Evolutionary conservation across 257 asterid species (phyloP).

Genomic region (Solanum microdontum): DNA sequence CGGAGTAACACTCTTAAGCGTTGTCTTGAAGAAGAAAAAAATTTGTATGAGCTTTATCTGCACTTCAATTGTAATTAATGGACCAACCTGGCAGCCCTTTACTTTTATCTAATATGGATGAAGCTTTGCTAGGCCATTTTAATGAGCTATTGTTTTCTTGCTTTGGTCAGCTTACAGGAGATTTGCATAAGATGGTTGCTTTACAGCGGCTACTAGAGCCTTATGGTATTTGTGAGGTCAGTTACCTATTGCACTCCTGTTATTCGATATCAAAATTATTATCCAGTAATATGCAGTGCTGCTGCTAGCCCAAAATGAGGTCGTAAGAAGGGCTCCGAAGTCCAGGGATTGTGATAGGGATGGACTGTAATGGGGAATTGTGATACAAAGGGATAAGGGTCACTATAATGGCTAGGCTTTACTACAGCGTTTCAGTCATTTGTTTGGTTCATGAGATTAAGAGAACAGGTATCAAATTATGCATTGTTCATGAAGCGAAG

Average conservation of each 20-base stretch:
- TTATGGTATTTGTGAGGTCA: constrained; percentile 93
- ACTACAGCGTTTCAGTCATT: not conserved
- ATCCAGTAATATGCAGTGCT: not conserved
- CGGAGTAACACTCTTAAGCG: not conserved
- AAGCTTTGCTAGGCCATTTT: not conserved
- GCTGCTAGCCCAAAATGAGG: not conserved
- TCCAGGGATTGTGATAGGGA: not conserved
- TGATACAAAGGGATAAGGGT: not conserved
- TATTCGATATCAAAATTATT: not conserved
- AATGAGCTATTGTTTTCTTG: not conserved
- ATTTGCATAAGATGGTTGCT: constrained; percentile 89
- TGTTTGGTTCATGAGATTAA: not conserved
- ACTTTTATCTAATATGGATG: not conserved
- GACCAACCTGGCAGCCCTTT: not conserved
- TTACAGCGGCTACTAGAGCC: constrained; percentile 90
- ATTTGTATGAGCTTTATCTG: not conserved
- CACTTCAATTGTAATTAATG: not conserved
- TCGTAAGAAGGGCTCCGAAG: not conserved
- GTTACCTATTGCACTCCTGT: constrained; percentile 3
- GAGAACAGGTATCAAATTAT: not conserved
- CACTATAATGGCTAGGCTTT: not conserved
- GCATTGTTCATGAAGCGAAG: not conserved
- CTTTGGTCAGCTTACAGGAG: constrained; percentile 73
- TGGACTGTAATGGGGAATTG: not conserved
- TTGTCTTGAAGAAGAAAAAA: not conserved